These are phyloP conservation scores for Sanghuangporus weigelae DNA, from an alignment of 1,284 basidiomycete genomes.

Conservation along the genomic window DNA sequence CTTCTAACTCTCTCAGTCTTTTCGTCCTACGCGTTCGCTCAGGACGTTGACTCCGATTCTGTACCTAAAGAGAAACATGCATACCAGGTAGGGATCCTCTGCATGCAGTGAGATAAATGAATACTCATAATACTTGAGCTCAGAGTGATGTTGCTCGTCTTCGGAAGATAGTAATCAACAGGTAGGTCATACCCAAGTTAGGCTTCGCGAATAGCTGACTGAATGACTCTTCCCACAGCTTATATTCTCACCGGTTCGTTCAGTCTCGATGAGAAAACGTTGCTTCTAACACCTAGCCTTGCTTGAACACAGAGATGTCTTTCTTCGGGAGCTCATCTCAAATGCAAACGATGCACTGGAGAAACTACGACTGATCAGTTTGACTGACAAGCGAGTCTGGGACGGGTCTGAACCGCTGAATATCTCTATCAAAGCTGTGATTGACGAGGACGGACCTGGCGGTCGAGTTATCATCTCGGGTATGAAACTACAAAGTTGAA, in stretches of 20 bases:
- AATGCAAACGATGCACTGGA: constrained; percentile 95
- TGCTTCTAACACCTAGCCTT: neutral
- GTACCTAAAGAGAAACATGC: constrained; percentile 54
- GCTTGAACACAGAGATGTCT: constrained; percentile 66
- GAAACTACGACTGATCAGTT: constrained; percentile 79
- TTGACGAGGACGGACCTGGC: constrained; percentile 61
- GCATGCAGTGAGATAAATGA: neutral
- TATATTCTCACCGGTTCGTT: constrained; percentile 70
- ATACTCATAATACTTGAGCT: constrained; percentile 3
- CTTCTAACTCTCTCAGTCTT: constrained; percentile 48
- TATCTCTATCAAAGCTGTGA: constrained; percentile 77
- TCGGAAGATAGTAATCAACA: constrained; percentile 89
- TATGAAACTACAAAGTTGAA: constrained; percentile 28
- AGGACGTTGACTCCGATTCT: constrained; percentile 37
- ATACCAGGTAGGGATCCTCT: constrained; percentile 62
- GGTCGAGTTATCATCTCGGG: constrained; percentile 77
- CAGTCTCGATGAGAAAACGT: neutral
- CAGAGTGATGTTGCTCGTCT: constrained; percentile 91
- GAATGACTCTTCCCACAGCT: constrained; percentile 37
- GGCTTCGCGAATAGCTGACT: constrained; percentile 1
- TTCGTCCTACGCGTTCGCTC: constrained; percentile 44
- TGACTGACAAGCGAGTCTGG: constrained; percentile 76
- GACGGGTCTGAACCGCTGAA: constrained; percentile 71
- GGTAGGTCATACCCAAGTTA: constrained; percentile 34
- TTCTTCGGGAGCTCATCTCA: constrained; percentile 88